These are phyloP conservation scores for Apophysomyces sp. DNA, from an alignment of 371 early-diverging fungal genomes.

Conservation along the genomic window DNA sequence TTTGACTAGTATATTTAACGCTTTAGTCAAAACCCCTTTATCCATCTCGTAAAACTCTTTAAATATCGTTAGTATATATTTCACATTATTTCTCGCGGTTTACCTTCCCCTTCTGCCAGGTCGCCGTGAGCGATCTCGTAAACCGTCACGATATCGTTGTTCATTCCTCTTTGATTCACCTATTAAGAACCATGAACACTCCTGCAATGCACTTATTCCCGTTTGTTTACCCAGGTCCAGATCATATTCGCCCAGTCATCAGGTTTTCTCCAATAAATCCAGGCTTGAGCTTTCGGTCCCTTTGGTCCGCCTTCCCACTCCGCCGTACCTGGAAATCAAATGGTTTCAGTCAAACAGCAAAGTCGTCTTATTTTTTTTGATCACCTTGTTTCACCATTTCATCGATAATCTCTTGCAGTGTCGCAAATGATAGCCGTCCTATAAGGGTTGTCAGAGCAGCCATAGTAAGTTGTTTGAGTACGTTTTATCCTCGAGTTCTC, in stretches of 20 bases:
- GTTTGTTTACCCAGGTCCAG: conserved; percentile 70
- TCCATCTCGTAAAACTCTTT: conserved; percentile 80
- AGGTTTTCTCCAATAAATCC: conserved; percentile 86
- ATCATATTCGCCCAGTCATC: conserved; percentile 87
- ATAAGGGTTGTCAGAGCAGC: background rate
- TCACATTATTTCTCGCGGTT: background rate
- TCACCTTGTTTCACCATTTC: conserved; percentile 73
- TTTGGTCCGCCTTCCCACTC: conserved; percentile 70
- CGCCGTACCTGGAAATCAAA: conserved; percentile 54
- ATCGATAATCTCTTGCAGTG: conserved; percentile 69
- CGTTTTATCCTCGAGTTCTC: conserved; percentile 67
- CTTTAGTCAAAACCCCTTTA: conserved; percentile 63
- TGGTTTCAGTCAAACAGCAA: background rate
- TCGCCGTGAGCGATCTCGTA: conserved; percentile 87
- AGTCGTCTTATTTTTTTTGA: background rate
- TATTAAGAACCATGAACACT: conserved; percentile 11
- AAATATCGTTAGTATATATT: background rate
- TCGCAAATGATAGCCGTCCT: conserved; percentile 58
- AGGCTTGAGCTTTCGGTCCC: conserved; percentile 53
- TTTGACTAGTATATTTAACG: conserved; percentile 76
- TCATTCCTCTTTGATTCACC: conserved; percentile 72
- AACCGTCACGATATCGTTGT: conserved; percentile 79
- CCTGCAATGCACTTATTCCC: background rate
- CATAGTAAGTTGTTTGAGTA: conserved; percentile 19
- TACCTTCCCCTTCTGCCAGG: conserved; percentile 70